Percentiles rank a stretch among this genome's conserved stretches.
Evolutionary conservation across 345 rosid genomes (phyloP).

Genomic region (Schrenkiella parvula): DNA sequence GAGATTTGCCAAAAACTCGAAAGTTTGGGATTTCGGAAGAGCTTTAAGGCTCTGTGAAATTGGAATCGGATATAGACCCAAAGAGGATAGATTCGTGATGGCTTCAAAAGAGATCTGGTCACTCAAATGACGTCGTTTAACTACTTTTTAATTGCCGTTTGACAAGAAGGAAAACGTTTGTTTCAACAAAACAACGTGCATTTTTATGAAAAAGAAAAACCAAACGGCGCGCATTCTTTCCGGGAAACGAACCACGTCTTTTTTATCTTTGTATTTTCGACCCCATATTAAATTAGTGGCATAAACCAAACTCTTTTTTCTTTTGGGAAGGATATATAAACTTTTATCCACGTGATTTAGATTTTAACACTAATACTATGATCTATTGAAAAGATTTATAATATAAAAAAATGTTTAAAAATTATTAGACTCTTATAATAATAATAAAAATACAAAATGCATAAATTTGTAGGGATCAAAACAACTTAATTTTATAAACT

Average conservation of each 20-base stretch:
- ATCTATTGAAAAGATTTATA: no score
- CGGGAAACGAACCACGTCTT: background rate
- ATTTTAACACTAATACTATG: no score
- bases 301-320: no score
- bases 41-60: background rate
- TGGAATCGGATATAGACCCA: background rate
- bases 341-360: no score
- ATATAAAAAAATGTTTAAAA: no score
- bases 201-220: background rate
- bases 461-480: no score
- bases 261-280: background rate
- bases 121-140: background rate
- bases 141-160: background rate
- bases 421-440: no score
- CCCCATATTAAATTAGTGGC: background rate
- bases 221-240: background rate
- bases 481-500: no score
- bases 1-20: background rate
- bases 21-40: background rate
- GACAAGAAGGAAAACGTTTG: background rate
- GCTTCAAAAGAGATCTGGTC: background rate
- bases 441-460: no score
- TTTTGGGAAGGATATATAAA: no score
- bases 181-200: constrained; percentile 6
- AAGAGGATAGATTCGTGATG: background rate